Conservation (phyloP, 768 basidiomycete species). For the Daedalea quercina region DNA sequence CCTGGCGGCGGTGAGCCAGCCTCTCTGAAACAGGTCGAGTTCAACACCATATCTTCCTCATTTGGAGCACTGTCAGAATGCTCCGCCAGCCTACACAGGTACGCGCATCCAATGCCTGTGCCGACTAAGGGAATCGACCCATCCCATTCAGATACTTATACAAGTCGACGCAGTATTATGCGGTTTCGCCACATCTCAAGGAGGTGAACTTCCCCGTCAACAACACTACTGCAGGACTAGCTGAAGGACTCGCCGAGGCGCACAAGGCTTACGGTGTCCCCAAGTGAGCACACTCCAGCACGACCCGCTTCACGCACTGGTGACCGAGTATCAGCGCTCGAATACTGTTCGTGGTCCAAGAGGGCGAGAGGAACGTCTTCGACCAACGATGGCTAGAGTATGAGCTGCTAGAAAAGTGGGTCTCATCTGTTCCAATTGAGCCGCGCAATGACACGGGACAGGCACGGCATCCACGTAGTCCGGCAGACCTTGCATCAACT, state of each 20-base stretch:
- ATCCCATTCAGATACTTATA: slow-evolving; percentile 51
- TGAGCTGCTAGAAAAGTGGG: slow-evolving; percentile 71
- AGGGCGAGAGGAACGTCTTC: slow-evolving; percentile 87
- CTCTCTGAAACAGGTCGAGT: slow-evolving; percentile 89
- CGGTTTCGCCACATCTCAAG: slow-evolving; percentile 44
- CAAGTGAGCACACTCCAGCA: slow-evolving; percentile 30
- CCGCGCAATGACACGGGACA: slow-evolving; percentile 21
- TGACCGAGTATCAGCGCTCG: slow-evolving; percentile 30
- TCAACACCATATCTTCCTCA: slow-evolving; percentile 93
- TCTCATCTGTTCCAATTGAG: slow-evolving; percentile 2
- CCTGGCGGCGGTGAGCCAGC: slow-evolving; percentile 28
- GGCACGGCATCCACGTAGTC: slow-evolving; percentile 67
- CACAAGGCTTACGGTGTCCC: slow-evolving; percentile 64
- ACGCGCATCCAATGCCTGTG: slow-evolving; percentile 6
- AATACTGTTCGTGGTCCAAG: slow-evolving; percentile 87
- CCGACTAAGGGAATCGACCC: background rate
- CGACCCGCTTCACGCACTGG: background rate
- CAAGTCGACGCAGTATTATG: slow-evolving; percentile 61
- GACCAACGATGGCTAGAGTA: slow-evolving; percentile 91
- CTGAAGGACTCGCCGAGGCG: slow-evolving; percentile 69
- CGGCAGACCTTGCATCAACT: slow-evolving; percentile 76
- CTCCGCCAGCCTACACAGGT: slow-evolving; percentile 74
- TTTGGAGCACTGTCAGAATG: slow-evolving; percentile 77
- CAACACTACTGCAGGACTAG: slow-evolving; percentile 61
- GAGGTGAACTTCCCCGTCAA: slow-evolving; percentile 66